Conservation (phyloP, 345 rosid species). For the Pistacia integerrima region DNA sequence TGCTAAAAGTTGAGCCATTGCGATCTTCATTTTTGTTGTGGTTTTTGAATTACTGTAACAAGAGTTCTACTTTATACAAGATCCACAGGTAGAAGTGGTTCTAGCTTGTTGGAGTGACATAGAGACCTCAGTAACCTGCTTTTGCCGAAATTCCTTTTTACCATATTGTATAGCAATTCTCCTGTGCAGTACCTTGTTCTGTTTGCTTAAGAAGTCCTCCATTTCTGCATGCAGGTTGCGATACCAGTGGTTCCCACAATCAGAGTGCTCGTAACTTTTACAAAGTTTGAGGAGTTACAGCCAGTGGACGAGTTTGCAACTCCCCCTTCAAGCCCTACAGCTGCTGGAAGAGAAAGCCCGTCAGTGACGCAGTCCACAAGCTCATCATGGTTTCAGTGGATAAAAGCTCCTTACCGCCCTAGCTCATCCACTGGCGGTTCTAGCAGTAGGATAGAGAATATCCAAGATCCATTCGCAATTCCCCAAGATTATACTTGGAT, state of each 20-base stretch:
- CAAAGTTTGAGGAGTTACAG: conserved; percentile 89
- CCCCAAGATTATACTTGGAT: conserved; percentile 83
- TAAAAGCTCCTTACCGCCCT: conserved; percentile 77
- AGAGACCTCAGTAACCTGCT: not conserved
- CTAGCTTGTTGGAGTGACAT: not conserved
- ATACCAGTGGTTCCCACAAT: conserved; percentile 96
- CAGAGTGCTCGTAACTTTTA: conserved; percentile 82
- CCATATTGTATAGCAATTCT: not conserved
- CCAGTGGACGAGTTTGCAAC: conserved; percentile 83
- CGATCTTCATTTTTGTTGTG: not conserved
- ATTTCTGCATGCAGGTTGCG: conserved; percentile 68
- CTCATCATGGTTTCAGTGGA: conserved; percentile 94
- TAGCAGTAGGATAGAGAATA: conserved; percentile 56
- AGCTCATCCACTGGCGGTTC: conserved; percentile 44
- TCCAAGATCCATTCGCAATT: conserved; percentile 77
- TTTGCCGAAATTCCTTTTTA: not conserved
- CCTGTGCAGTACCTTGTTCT: not conserved
- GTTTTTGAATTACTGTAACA: not conserved
- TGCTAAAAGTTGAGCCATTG: not conserved
- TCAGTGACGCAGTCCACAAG: conserved; percentile 39
- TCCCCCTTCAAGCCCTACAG: conserved; percentile 85
- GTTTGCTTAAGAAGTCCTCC: conserved; percentile 13
- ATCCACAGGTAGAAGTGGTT: not conserved
- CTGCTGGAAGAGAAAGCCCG: conserved; percentile 69
- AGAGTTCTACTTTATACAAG: not conserved